Evolutionary conservation across 192 early-diverging fungal genomes (phyloP).

Genomic region (Chytriomyces sp.): DNA sequence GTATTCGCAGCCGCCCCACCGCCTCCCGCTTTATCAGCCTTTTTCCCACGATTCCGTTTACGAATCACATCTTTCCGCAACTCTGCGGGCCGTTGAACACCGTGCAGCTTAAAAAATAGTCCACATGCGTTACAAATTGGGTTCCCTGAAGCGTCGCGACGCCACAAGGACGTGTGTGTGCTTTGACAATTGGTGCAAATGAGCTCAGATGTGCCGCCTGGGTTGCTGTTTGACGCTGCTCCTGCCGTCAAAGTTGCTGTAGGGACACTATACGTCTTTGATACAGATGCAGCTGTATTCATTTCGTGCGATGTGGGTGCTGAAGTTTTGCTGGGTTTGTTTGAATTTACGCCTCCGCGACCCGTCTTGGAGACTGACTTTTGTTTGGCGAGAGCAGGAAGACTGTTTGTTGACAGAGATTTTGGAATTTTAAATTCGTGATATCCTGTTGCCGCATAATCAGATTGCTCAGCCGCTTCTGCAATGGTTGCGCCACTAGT

Average conservation of each 20-base stretch:
- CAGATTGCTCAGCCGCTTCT: too few relatives aligned
- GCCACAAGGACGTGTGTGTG: conserved; percentile 92
- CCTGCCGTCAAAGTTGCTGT: too few relatives aligned
- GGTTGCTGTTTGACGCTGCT: too few relatives aligned
- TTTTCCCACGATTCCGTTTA: conserved; percentile 79
- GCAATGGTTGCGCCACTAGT: too few relatives aligned
- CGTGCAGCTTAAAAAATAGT: conserved; percentile 92
- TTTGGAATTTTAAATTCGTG: not conserved
- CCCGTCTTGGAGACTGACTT: not conserved
- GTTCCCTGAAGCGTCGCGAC: conserved; percentile 83
- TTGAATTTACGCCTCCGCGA: not conserved
- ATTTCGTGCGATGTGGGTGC: not conserved
- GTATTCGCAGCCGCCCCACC: not conserved
- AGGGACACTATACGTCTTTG: not conserved
- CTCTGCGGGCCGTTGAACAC: conserved; percentile 80
- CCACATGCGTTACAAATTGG: conserved; percentile 98
- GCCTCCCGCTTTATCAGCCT: conserved; percentile 21
- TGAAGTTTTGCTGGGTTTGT: not conserved
- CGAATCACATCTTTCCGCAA: conserved; percentile 91
- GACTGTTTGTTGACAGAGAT: not conserved
- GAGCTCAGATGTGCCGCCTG: too few relatives aligned
- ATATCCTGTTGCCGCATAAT: too few relatives aligned
- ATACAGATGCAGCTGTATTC: not conserved
- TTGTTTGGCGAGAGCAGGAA: not conserved
- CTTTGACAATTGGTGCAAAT: conserved; percentile 61